A percentile compares a stretch with the other conserved stretches of the same genome.
phyloP scores from a whole-genome alignment of 2,329 filamentous ascomycete genomes.

The Hortaea werneckii region DNA sequence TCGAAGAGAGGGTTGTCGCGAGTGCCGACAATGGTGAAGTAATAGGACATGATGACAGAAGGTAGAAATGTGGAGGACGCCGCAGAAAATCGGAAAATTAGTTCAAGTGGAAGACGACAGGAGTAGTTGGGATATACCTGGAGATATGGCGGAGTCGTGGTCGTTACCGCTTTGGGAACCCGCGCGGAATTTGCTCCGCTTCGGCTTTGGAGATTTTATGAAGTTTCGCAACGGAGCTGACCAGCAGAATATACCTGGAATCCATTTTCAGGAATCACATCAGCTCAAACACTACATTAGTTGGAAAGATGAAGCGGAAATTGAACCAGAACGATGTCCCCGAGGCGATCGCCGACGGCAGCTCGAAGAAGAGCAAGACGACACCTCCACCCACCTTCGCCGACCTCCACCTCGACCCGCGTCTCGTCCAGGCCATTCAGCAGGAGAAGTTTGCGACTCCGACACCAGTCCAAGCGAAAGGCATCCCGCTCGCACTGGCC shows the following conservation, averaged over 20 bases:
- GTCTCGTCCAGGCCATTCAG: constrained; percentile 75
- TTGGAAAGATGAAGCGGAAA: constrained; percentile 36
- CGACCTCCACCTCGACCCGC: constrained; percentile 68
- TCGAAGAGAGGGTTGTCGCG: constrained; percentile 95
- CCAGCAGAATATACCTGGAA: no score
- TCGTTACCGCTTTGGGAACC: not conserved
- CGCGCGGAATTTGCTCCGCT: not conserved
- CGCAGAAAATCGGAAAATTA: no score
- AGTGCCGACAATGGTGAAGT: constrained; percentile 92
- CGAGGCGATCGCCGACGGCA: constrained; percentile 20
- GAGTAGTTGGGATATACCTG: no score
- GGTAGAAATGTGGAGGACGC: no score
- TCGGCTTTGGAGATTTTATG: not conserved
- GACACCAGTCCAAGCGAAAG: constrained; percentile 78
- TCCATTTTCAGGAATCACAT: no score
- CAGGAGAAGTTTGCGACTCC: constrained; percentile 76
- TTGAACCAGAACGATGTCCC: constrained; percentile 39
- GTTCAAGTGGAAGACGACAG: no score
- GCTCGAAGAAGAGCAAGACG: not conserved
- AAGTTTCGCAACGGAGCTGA: no score
- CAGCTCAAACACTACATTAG: no score
- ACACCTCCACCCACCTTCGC: constrained; percentile 49
- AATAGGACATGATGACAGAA: constrained; percentile 70
- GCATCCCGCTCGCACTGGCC: constrained; percentile 77
- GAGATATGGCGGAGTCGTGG: not conserved